Conservation (phyloP, 148 eudicot genomes). For the Camellia lanceoleosa region DNA sequence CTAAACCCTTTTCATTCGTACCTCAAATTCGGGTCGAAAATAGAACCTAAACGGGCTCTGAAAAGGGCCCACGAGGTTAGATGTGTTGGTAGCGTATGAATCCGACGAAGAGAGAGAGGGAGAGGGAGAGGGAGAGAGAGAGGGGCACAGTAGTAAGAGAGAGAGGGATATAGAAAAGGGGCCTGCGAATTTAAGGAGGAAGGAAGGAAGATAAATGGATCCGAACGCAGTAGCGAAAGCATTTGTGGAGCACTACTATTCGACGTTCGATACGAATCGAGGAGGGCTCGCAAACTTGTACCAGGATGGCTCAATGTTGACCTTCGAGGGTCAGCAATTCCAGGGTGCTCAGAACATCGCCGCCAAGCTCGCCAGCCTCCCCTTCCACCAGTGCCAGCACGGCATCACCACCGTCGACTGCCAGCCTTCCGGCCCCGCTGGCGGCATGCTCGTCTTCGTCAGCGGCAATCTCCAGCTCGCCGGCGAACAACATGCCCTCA, state of each 20-base stretch:
- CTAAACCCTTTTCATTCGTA: not conserved
- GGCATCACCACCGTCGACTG: constrained; percentile 49
- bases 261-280: constrained; percentile 58
- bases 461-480: constrained; percentile 58
- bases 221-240: constrained; percentile 46
- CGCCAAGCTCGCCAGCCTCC: constrained; percentile 44
- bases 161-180: no score
- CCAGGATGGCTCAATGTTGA: constrained; percentile 56
- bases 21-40: not conserved
- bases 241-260: constrained; percentile 67
- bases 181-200: not conserved
- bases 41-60: not conserved
- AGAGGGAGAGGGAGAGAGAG: not conserved
- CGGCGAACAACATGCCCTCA: constrained; percentile 58
- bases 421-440: constrained; percentile 67
- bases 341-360: constrained; percentile 48
- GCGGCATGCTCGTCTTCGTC: constrained; percentile 60
- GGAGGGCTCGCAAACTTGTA: constrained; percentile 43
- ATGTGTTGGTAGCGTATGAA: constrained; percentile 2
- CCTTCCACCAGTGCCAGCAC: constrained; percentile 67
- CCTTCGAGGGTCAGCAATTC: constrained; percentile 59
- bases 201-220: constrained; percentile 26
- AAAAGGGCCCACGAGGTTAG: not conserved
- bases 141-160: no score
- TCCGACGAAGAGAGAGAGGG: not conserved